A percentile compares a stretch with the other conserved stretches of the same genome.
These are phyloP conservation scores for Cubamyces lactineus DNA, from an alignment of 768 basidiomycete genomes.

Conservation along the genomic window DNA sequence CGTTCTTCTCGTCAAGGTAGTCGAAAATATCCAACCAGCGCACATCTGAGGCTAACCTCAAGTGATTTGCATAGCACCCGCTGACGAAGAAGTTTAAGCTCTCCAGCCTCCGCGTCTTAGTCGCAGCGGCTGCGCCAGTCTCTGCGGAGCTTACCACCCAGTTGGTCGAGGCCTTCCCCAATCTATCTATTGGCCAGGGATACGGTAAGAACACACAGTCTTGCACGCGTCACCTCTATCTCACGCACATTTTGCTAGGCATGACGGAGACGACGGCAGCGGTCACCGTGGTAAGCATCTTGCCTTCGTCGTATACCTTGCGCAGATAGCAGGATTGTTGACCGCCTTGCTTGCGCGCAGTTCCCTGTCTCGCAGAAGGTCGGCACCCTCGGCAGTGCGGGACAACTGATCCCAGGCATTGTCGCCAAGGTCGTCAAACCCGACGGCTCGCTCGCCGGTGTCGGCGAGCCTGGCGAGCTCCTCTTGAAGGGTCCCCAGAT, in stretches of 20 bases:
- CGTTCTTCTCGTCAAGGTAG: conserved; percentile 36
- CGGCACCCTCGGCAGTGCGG: conserved; percentile 34
- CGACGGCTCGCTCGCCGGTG: conserved; percentile 46
- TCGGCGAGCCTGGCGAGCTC: conserved; percentile 52
- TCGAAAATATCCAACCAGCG: background rate
- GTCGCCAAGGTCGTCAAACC: conserved; percentile 46
- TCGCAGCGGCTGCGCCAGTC: conserved; percentile 42
- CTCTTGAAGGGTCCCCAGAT: conserved; percentile 47
- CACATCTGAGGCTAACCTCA: background rate
- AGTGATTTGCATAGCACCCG: conserved; percentile 29
- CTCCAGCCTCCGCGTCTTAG: conserved; percentile 29
- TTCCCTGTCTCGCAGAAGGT: conserved; percentile 21
- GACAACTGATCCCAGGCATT: conserved; percentile 47
- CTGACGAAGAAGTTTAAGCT: conserved; percentile 37
- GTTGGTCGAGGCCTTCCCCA: conserved; percentile 52
- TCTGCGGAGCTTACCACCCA: conserved; percentile 41
- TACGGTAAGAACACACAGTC: conserved; percentile 45
- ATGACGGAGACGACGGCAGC: conserved; percentile 70
- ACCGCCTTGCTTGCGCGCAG: conserved; percentile 36
- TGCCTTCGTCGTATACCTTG: conserved; percentile 39
- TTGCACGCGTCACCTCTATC: background rate
- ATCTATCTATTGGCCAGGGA: conserved; percentile 61
- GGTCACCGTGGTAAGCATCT: conserved; percentile 48
- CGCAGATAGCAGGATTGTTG: conserved; percentile 53
- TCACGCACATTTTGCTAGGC: conserved; percentile 41